Evolutionary conservation across 768 basidiomycete species (phyloP).

Genomic region (Tricholoma bakamatsutake): DNA sequence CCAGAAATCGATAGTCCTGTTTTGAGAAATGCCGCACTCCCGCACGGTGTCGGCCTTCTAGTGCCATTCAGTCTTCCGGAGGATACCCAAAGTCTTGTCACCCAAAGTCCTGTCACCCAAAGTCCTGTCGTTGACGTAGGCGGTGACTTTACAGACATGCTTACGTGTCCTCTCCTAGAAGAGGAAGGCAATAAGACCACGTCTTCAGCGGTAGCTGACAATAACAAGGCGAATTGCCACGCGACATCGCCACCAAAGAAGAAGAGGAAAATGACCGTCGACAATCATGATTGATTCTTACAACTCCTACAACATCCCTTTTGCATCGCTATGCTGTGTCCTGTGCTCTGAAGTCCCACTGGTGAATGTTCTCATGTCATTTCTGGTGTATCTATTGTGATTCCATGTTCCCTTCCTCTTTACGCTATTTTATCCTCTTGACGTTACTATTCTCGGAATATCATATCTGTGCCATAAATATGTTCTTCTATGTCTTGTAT

Average conservation of each 20-base stretch:
- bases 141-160: constrained; percentile 26
- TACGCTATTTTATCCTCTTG: constrained; percentile 1
- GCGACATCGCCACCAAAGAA: constrained; percentile 40
- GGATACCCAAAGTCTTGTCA: constrained; percentile 19
- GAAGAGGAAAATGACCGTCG: constrained; percentile 42
- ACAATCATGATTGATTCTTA: constrained; percentile 11
- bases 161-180: constrained; percentile 23
- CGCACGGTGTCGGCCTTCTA: constrained; percentile 39
- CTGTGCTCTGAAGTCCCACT: not conserved
- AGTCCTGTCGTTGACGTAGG: constrained; percentile 18
- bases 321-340: constrained; percentile 1
- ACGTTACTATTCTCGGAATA: not conserved
- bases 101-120: constrained; percentile 13
- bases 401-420: not conserved
- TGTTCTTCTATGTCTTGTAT: not conserved
- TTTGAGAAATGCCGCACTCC: constrained; percentile 31
- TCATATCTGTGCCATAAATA: constrained; percentile 3
- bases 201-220: constrained; percentile 4
- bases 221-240: not conserved
- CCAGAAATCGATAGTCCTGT: constrained; percentile 51
- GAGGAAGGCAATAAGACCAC: constrained; percentile 22
- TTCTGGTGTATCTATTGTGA: constrained; percentile 2
- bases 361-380: constrained; percentile 1
- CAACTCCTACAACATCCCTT: not conserved
- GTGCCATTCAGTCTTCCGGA: constrained; percentile 48